Conservation (phyloP, 305 asterid genomes). For the Ilex paraguariensis region DNA sequence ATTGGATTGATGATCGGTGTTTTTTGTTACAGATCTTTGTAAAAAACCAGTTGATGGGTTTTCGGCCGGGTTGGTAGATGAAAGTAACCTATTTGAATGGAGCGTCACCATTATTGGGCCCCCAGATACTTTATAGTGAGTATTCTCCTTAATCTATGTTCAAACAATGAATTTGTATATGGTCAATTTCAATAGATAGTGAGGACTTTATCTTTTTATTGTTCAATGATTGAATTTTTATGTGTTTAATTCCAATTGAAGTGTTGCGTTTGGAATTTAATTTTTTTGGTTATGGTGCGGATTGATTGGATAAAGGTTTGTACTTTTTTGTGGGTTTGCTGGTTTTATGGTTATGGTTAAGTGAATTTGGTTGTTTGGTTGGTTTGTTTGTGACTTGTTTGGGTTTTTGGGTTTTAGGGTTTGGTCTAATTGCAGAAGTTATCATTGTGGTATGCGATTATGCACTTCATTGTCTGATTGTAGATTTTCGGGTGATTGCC, state of each 20-base stretch:
- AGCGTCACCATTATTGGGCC: constrained; percentile 29
- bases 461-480: too few species aligned
- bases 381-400: too few species aligned
- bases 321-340: too few species aligned
- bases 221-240: background rate
- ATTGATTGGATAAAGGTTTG: too few species aligned
- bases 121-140: constrained; percentile 29
- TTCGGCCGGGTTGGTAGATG: constrained; percentile 29
- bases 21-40: constrained; percentile 19
- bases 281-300: background rate
- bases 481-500: too few species aligned
- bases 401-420: too few species aligned
- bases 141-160: background rate
- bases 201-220: background rate
- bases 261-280: background rate
- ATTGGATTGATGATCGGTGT: background rate
- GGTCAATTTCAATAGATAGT: constrained; percentile 7
- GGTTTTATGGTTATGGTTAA: too few species aligned
- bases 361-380: too few species aligned
- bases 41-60: constrained; percentile 30
- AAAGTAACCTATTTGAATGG: constrained; percentile 26
- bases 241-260: background rate
- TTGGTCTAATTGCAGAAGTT: too few species aligned
- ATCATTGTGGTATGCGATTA: too few species aligned
- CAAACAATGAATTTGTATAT: background rate